A percentile compares a stretch with the other conserved stretches of the same genome.
Conservation (phyloP, 352 stramenopile species). For the Phytophthora idaei region DNA sequence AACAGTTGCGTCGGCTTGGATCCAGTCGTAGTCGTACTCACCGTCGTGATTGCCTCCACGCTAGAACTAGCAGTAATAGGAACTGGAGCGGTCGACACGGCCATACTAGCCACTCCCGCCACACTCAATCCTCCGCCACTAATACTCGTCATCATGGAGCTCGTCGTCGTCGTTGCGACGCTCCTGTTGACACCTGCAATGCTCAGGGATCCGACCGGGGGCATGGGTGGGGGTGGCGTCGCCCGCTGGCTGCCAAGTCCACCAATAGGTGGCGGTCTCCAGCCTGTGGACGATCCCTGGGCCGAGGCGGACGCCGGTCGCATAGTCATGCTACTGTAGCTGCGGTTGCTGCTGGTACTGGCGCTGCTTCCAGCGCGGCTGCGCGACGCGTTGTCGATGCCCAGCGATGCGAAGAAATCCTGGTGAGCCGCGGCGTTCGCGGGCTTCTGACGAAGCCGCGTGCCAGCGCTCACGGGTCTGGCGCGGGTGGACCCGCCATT, state of each 20-base stretch:
- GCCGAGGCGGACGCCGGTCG: slow-evolving; percentile 22
- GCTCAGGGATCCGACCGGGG: slow-evolving; percentile 17
- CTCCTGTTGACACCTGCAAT: slow-evolving; percentile 20
- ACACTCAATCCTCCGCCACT: not conserved
- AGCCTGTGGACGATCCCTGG: slow-evolving; percentile 13
- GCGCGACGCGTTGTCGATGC: slow-evolving; percentile 37
- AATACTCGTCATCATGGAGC: slow-evolving; percentile 6
- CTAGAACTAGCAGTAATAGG: not conserved
- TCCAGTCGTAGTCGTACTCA: not conserved
- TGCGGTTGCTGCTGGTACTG: slow-evolving; percentile 42
- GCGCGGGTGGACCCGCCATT: slow-evolving; percentile 17
- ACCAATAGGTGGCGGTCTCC: slow-evolving; percentile 32
- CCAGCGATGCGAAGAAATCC: slow-evolving; percentile 66
- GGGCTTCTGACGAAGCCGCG: slow-evolving; percentile 66
- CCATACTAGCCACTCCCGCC: not conserved
- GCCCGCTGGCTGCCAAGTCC: slow-evolving; percentile 25
- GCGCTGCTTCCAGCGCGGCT: slow-evolving; percentile 24
- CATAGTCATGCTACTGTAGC: slow-evolving; percentile 38
- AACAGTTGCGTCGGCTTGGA: slow-evolving; percentile 60
- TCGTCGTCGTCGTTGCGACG: slow-evolving; percentile 6
- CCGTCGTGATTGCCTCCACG: slow-evolving; percentile 3
- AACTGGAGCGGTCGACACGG: not conserved
- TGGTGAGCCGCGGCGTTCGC: slow-evolving; percentile 32
- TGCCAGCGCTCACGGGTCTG: slow-evolving; percentile 60
- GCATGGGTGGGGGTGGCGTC: slow-evolving; percentile 4